Percentiles rank a stretch among this genome's conserved stretches.
phyloP scores from a whole-genome alignment of 371 early-diverging fungal genomes.

The Apophysomyces elegans region DNA sequence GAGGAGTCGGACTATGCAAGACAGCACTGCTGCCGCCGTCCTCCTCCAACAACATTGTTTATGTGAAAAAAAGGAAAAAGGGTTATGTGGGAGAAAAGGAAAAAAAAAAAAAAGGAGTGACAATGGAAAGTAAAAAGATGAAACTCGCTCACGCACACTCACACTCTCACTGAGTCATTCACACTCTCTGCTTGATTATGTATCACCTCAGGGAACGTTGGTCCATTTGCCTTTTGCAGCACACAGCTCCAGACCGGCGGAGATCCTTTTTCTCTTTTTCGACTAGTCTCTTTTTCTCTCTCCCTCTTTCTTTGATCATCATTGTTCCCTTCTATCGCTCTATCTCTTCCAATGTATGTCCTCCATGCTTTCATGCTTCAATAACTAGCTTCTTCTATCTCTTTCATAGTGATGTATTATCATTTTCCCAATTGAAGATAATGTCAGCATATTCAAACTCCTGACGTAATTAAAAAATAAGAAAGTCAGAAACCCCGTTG shows the following conservation, averaged over 20 bases:
- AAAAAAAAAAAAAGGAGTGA: neutral
- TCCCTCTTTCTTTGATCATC: neutral
- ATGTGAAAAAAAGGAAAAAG: neutral
- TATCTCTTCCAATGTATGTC: too few species aligned
- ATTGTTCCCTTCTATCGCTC: neutral
- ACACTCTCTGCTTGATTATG: neutral
- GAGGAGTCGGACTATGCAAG: constrained; percentile 14
- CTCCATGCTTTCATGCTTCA: neutral
- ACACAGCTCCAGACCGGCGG: constrained; percentile 5
- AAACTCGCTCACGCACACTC: too few species aligned
- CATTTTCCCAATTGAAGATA: neutral
- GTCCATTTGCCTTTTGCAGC: constrained; percentile 4
- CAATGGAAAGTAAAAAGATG: neutral
- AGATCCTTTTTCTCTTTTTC: neutral
- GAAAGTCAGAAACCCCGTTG: constrained; percentile 10
- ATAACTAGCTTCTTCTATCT: neutral
- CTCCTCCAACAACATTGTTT: constrained; percentile 9
- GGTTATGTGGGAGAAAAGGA: neutral
- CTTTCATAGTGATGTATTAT: neutral
- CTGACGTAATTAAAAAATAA: neutral
- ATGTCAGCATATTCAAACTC: too few species aligned
- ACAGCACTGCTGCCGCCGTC: constrained; percentile 11
- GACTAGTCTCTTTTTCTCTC: neutral
- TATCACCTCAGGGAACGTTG: constrained; percentile 1
- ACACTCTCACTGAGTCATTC: too few species aligned